Conservation (phyloP, 495 filamentous ascomycete genomes). For the Rostrohypoxylon terebratum region DNA sequence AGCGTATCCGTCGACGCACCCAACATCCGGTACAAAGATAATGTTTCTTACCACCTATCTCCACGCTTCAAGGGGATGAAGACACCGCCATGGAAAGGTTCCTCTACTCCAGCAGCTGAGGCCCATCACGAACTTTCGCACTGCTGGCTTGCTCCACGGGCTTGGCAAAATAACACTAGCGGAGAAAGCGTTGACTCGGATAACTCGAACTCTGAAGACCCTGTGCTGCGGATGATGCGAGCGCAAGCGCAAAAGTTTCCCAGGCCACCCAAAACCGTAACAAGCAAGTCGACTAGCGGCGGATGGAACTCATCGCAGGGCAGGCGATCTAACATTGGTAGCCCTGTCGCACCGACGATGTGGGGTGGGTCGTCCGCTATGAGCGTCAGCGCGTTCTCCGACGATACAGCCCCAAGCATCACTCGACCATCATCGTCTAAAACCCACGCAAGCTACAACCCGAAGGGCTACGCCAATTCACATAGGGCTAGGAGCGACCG, state of each 20-base stretch:
- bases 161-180: conserved; percentile 57
- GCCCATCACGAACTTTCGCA: conserved; percentile 68
- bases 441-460: not conserved
- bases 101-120: conserved; percentile 54
- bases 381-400: conserved; percentile 45
- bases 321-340: conserved; percentile 45
- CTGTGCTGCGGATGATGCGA: conserved; percentile 44
- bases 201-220: conserved; percentile 40
- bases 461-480: conserved; percentile 20
- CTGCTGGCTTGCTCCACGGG: conserved; percentile 67
- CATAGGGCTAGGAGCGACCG: conserved; percentile 36
- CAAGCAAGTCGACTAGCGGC: conserved; percentile 46
- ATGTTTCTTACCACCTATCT: conserved; percentile 73
- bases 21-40: conserved; percentile 67
- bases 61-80: conserved; percentile 65
- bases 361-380: conserved; percentile 47
- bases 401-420: conserved; percentile 46
- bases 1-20: conserved; percentile 74
- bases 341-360: conserved; percentile 41
- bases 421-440: conserved; percentile 35
- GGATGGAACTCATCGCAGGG: conserved; percentile 48
- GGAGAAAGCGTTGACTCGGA: conserved; percentile 53
- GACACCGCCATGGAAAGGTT: conserved; percentile 69
- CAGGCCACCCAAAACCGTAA: conserved; percentile 46
- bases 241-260: conserved; percentile 47